A percentile compares a stretch with the other conserved stretches of the same genome.
Conservation (phyloP, 2,329 filamentous ascomycete species). For the Botrytis deweyae region DNA sequence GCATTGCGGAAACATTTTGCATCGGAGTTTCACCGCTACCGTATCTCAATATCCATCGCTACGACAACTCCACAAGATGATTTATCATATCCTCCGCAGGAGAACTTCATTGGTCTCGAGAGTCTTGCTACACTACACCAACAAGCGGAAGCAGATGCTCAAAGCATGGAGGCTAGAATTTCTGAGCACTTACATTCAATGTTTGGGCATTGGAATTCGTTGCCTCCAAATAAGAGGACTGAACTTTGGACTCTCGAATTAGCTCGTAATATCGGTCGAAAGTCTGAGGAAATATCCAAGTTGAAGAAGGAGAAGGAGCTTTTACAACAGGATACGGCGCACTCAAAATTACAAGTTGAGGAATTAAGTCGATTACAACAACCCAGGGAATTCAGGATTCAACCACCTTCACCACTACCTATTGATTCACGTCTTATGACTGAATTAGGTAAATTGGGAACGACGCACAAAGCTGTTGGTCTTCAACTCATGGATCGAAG, state of each 20-base stretch:
- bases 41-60: constrained; percentile 50
- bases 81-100: constrained; percentile 46
- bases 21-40: constrained; percentile 67
- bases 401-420: constrained; percentile 52
- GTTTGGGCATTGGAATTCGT: constrained; percentile 71
- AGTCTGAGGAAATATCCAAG: constrained; percentile 52
- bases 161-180: constrained; percentile 64
- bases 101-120: constrained; percentile 31
- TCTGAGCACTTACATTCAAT: constrained; percentile 74
- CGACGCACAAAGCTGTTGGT: constrained; percentile 46
- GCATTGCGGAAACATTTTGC: constrained; percentile 67
- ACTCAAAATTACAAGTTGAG: constrained; percentile 58
- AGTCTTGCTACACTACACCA: constrained; percentile 41
- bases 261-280: constrained; percentile 58
- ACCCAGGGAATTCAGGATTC: constrained; percentile 57
- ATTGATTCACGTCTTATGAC: constrained; percentile 51
- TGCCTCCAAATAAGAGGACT: constrained; percentile 55
- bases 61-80: constrained; percentile 54
- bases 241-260: constrained; percentile 63
- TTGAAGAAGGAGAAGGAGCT: constrained; percentile 49
- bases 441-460: constrained; percentile 49
- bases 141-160: constrained; percentile 40
- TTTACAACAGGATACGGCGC: constrained; percentile 52
- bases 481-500: constrained; percentile 52
- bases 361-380: constrained; percentile 59